Evolutionary conservation across 2,329 filamentous ascomycete genomes (phyloP).

Genomic region (Stemphylium lycopersici): DNA sequence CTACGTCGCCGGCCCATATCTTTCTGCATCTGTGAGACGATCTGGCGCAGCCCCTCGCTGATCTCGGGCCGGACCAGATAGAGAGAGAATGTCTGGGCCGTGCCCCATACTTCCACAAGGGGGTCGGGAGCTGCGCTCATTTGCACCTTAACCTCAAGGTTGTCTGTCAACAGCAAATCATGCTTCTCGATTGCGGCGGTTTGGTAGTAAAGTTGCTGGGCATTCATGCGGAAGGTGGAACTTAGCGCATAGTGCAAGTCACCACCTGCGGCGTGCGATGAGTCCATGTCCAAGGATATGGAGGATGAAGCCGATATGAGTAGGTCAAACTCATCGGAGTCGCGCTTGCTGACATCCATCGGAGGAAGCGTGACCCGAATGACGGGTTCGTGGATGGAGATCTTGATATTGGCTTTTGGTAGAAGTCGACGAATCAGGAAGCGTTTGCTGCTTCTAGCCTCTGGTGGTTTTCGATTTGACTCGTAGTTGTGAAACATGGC

Average conservation of each 20-base stretch:
- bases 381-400: constrained; percentile 96
- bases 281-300: constrained; percentile 89
- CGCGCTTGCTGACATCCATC: constrained; percentile 62
- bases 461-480: constrained; percentile 30
- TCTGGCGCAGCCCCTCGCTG: constrained; percentile 88
- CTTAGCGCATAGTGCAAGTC: constrained; percentile 86
- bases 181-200: constrained; percentile 82
- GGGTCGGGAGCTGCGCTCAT: constrained; percentile 85
- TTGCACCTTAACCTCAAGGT: constrained; percentile 83
- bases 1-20: constrained; percentile 42
- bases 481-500: constrained; percentile 68
- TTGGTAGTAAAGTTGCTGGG: constrained; percentile 93
- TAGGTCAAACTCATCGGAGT: constrained; percentile 86
- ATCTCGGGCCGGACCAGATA: constrained; percentile 93
- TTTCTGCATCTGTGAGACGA: constrained; percentile 78
- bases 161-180: constrained; percentile 85
- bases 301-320: constrained; percentile 96
- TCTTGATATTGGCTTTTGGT: constrained; percentile 91
- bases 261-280: constrained; percentile 86
- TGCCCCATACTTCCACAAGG: constrained; percentile 78
- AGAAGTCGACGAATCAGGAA: constrained; percentile 85
- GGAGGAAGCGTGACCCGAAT: constrained; percentile 86
- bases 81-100: constrained; percentile 83
- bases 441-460: constrained; percentile 50
- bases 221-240: constrained; percentile 80